Evolutionary conservation across 1,284 basidiomycete genomes (phyloP).

Genomic region (Tylopilus sp.): DNA sequence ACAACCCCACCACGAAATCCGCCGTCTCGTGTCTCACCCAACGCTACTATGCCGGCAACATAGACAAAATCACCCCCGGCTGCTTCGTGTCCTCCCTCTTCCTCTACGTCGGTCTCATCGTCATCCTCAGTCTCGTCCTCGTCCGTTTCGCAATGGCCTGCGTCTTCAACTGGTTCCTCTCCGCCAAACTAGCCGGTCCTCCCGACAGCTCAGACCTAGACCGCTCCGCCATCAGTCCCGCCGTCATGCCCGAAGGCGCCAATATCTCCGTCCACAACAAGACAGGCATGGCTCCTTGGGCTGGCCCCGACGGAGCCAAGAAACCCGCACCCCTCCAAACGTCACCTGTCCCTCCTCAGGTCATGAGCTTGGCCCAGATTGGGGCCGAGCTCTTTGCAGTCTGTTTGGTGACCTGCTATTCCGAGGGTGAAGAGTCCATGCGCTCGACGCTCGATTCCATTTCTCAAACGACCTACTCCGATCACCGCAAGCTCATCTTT

Average conservation of each 20-base stretch:
- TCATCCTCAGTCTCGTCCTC: slow-evolving; percentile 89
- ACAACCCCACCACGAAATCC: slow-evolving; percentile 60
- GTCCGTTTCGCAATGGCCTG: slow-evolving; percentile 96
- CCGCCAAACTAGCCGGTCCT: slow-evolving; percentile 71
- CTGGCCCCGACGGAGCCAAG: slow-evolving; percentile 52
- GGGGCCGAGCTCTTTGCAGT: slow-evolving; percentile 93
- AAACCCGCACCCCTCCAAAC: slow-evolving; percentile 44
- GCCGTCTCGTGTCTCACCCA: slow-evolving; percentile 79
- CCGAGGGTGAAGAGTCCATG: slow-evolving; percentile 92
- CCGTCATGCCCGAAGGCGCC: slow-evolving; percentile 93
- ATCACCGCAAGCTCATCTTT: slow-evolving; percentile 89
- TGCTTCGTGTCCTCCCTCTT: slow-evolving; percentile 92
- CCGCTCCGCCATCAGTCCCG: slow-evolving; percentile 84
- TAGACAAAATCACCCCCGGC: slow-evolving; percentile 95
- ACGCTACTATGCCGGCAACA: slow-evolving; percentile 90
- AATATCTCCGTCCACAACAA: slow-evolving; percentile 87
- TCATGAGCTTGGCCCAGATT: slow-evolving; percentile 84
- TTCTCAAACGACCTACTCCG: slow-evolving; percentile 86
- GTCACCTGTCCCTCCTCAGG: slow-evolving; percentile 39
- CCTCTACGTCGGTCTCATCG: slow-evolving; percentile 87
- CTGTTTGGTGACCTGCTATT: slow-evolving; percentile 97
- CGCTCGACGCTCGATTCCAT: slow-evolving; percentile 93
- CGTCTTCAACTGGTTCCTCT: slow-evolving; percentile 95
- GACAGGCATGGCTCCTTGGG: slow-evolving; percentile 93
- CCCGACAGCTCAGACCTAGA: slow-evolving; percentile 68